These are phyloP conservation scores for Parafenestella ontariensis DNA, from an alignment of 2,329 filamentous ascomycete species.

Conservation along the genomic window DNA sequence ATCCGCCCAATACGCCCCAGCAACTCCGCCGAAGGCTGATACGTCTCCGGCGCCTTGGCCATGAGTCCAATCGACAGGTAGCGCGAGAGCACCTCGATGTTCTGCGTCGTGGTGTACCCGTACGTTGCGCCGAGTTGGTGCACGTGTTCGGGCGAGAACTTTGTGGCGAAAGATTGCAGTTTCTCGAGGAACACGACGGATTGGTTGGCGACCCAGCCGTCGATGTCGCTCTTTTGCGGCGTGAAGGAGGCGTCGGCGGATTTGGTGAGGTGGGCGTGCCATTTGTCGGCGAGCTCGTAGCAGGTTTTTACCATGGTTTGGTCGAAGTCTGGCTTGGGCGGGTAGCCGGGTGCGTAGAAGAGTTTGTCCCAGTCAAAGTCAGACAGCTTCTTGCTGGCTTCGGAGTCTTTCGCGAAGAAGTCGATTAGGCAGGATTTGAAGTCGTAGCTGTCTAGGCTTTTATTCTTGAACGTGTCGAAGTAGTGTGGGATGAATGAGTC, in stretches of 20 bases:
- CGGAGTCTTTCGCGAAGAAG: conserved; percentile 77
- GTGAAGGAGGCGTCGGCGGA: conserved; percentile 52
- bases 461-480: conserved; percentile 82
- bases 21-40: conserved; percentile 74
- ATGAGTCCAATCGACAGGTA: conserved; percentile 82
- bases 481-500: conserved; percentile 97
- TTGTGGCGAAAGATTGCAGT: conserved; percentile 70
- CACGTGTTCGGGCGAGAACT: conserved; percentile 70
- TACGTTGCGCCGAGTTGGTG: conserved; percentile 78
- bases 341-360: conserved; percentile 88
- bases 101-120: conserved; percentile 71
- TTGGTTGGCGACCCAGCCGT: conserved; percentile 82
- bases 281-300: conserved; percentile 81
- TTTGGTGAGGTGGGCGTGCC: conserved; percentile 64
- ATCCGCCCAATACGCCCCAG: conserved; percentile 86
- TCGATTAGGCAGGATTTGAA: conserved; percentile 88
- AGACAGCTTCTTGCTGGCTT: conserved; percentile 67
- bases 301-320: conserved; percentile 85
- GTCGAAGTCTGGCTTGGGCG: conserved; percentile 90
- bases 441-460: conserved; percentile 90
- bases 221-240: conserved; percentile 73
- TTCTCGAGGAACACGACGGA: conserved; percentile 88
- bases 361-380: conserved; percentile 87
- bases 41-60: conserved; percentile 72
- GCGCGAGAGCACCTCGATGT: conserved; percentile 83